Percentiles rank a stretch among this genome's conserved stretches.
These are phyloP conservation scores for Paratinospora sagittata DNA, from an alignment of 164 flowering plant genomes.

Conservation along the genomic window DNA sequence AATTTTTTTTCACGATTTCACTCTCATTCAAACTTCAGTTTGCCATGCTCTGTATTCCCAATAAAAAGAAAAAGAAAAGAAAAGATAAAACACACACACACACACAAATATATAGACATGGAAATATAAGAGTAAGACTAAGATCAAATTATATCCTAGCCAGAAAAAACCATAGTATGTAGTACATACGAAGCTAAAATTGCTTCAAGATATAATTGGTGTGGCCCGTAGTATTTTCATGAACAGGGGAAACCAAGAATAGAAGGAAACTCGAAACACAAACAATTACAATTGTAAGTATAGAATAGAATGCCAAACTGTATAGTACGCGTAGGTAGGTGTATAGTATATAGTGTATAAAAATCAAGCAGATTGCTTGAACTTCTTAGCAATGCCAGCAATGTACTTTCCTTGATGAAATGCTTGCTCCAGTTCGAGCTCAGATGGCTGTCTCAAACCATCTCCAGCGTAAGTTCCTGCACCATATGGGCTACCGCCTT, in stretches of 20 bases:
- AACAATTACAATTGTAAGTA: constrained; percentile 15
- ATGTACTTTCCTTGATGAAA: constrained; percentile 80
- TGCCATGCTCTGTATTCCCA: too few species aligned
- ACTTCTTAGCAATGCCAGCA: constrained; percentile 69
- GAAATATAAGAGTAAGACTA: too few species aligned
- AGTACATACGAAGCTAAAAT: background rate
- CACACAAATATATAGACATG: too few species aligned
- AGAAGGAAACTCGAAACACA: constrained; percentile 4
- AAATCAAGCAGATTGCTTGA: constrained; percentile 53
- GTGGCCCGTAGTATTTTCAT: constrained; percentile 10
- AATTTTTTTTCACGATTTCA: too few species aligned
- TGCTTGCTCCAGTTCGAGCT: constrained; percentile 71
- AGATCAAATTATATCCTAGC: background rate
- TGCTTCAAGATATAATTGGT: constrained; percentile 5
- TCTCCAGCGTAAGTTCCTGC: constrained; percentile 90
- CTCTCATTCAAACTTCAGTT: too few species aligned
- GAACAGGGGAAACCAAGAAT: constrained; percentile 7
- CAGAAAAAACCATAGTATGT: background rate
- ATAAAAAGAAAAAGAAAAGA: too few species aligned
- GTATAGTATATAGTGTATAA: background rate
- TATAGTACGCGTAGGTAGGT: too few species aligned
- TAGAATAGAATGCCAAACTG: constrained; percentile 17
- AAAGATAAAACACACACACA: too few species aligned
- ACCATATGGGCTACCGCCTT: constrained; percentile 93
- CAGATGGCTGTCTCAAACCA: constrained; percentile 75